A percentile compares a stretch with the other conserved stretches of the same genome.
Conservation (phyloP, 2,329 filamentous ascomycete species). For the Zymoseptoria ardabiliae region DNA sequence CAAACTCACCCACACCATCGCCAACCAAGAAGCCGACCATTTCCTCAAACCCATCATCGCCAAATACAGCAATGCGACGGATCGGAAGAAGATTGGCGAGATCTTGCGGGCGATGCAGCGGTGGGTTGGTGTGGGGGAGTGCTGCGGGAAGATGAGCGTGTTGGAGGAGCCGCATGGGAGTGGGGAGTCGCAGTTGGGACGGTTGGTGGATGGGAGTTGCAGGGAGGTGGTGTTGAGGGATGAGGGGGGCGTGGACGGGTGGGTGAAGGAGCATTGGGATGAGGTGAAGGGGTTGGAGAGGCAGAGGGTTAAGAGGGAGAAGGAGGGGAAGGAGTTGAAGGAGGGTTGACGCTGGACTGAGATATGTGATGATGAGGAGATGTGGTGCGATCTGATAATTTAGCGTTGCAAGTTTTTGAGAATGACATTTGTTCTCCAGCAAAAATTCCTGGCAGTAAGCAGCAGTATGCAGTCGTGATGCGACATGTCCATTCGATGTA, state of each 20-base stretch:
- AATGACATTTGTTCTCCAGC: neutral
- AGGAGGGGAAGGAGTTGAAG: neutral
- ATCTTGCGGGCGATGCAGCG: constrained; percentile 24
- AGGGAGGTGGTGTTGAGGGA: constrained; percentile 6
- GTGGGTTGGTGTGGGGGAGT: constrained; percentile 14
- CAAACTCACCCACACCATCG: constrained; percentile 13
- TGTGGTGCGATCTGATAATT: neutral
- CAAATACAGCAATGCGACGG: constrained; percentile 5
- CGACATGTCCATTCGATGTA: neutral
- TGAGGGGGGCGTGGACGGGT: constrained; percentile 9
- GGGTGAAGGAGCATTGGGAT: constrained; percentile 22
- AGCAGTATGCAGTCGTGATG: neutral
- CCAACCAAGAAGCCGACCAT: constrained; percentile 16
- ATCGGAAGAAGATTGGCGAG: constrained; percentile 12
- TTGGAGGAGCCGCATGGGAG: constrained; percentile 13
- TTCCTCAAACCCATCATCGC: constrained; percentile 18
- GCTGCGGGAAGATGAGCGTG: constrained; percentile 6
- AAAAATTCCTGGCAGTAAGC: neutral
- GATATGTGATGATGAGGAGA: neutral
- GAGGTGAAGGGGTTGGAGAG: constrained; percentile 20
- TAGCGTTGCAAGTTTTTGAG: neutral
- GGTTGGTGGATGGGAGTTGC: constrained; percentile 10
- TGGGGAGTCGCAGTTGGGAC: constrained; percentile 18
- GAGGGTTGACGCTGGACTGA: neutral
- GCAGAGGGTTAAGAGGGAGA: neutral